A percentile compares a stretch with the other conserved stretches of the same genome.
Conservation (phyloP, 495 filamentous ascomycete genomes). For the Podospora sp. region DNA sequence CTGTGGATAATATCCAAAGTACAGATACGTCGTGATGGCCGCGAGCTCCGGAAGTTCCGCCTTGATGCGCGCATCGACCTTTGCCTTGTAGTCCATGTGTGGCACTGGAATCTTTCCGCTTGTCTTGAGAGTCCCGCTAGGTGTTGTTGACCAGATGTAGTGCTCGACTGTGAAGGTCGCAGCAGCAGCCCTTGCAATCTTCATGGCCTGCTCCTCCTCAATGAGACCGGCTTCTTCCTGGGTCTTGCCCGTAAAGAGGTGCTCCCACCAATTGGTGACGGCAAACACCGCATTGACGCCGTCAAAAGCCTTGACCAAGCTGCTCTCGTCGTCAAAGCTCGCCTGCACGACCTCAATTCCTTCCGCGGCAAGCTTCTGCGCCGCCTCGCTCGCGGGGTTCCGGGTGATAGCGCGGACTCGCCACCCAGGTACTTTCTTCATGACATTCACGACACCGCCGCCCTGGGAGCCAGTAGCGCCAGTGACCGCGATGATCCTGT, state of each 20-base stretch:
- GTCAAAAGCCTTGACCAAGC: conserved; percentile 20
- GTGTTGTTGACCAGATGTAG: conserved; percentile 51
- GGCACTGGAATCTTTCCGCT: conserved; percentile 31
- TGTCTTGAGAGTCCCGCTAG: conserved; percentile 33
- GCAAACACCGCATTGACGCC: conserved; percentile 19
- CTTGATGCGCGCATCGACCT: conserved; percentile 42
- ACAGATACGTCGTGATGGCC: conserved; percentile 42
- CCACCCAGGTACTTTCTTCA: conserved; percentile 18
- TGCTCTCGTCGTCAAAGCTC: conserved; percentile 27
- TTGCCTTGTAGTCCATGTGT: conserved; percentile 41
- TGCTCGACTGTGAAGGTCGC: conserved; percentile 44
- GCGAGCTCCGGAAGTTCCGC: conserved; percentile 25
- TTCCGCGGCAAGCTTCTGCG: conserved; percentile 23
- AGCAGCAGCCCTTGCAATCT: conserved; percentile 46
- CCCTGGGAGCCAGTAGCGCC: conserved; percentile 29
- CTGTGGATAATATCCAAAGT: conserved; percentile 32
- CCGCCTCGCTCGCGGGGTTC: conserved; percentile 17
- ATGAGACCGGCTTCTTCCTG: conserved; percentile 16
- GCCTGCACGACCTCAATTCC: conserved; percentile 30
- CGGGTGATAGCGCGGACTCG: conserved; percentile 25
- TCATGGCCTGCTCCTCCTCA: conserved; percentile 37
- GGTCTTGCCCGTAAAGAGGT: conserved; percentile 13
- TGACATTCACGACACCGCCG: conserved; percentile 25
- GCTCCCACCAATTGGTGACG: conserved; percentile 24
- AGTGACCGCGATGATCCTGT: conserved; percentile 19